Percentiles rank a stretch among this genome's conserved stretches.
Conservation (phyloP, 257 asterid species). For the Nicotiana tomentosiformis region DNA sequence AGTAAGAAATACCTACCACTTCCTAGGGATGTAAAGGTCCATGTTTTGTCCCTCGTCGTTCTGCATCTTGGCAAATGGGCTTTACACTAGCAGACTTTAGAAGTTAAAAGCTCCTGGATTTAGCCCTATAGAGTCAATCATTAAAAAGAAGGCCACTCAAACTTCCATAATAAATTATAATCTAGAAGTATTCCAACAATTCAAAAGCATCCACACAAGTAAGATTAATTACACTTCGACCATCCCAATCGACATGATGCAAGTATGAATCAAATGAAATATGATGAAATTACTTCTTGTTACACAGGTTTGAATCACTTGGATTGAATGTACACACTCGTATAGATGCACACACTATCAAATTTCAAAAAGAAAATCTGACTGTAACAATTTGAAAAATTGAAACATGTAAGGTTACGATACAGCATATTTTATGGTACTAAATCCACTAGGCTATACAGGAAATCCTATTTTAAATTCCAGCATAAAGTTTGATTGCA, state of each 20-base stretch:
- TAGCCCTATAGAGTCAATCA: too few relatives aligned
- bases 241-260: not conserved
- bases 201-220: not conserved
- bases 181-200: not conserved
- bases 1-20: constrained; percentile 32
- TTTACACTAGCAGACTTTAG: not conserved
- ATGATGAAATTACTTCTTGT: too few relatives aligned
- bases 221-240: not conserved
- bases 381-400: not conserved
- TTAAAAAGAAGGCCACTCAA: not conserved
- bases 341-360: too few relatives aligned
- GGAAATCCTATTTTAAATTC: not conserved
- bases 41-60: constrained; percentile 69
- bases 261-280: not conserved
- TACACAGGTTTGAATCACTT: too few relatives aligned
- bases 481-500: not conserved
- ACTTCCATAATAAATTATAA: not conserved
- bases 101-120: not conserved
- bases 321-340: too few relatives aligned
- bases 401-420: not conserved
- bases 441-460: not conserved
- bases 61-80: constrained; percentile 41
- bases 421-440: not conserved
- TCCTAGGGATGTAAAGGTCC: constrained; percentile 74
- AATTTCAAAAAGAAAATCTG: too few relatives aligned